These are phyloP conservation scores for Kuraishia capsulata DNA, from an alignment of 805 yeast genomes.

Conservation along the genomic window DNA sequence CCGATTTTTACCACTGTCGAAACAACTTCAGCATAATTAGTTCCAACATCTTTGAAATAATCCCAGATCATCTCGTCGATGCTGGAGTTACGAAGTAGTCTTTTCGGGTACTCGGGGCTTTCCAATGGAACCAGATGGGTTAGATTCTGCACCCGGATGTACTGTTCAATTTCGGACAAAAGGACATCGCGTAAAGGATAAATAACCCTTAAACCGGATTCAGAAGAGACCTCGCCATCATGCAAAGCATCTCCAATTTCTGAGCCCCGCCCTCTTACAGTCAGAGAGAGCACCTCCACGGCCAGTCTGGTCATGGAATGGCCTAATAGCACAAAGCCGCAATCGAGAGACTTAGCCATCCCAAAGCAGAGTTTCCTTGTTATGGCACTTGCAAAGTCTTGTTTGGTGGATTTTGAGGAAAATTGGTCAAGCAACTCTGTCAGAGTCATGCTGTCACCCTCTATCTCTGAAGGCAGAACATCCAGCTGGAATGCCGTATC, in stretches of 20 bases:
- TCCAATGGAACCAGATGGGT: not conserved
- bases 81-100: slow-evolving; percentile 16
- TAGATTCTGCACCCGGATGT: slow-evolving; percentile 33
- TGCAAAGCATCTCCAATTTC: slow-evolving; percentile 44
- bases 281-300: slow-evolving; percentile 64
- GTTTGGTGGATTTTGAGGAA: slow-evolving; percentile 50
- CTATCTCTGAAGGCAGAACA: not conserved
- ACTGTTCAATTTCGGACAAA: slow-evolving; percentile 56
- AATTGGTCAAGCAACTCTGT: slow-evolving; percentile 25
- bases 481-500: slow-evolving; percentile 17
- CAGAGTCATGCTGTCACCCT: not conserved
- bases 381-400: slow-evolving; percentile 49
- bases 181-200: slow-evolving; percentile 74
- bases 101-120: not conserved
- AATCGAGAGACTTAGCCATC: slow-evolving; percentile 33
- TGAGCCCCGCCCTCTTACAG: slow-evolving; percentile 83
- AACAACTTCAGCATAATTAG: slow-evolving; percentile 78
- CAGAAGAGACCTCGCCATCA: slow-evolving; percentile 27
- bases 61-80: slow-evolving; percentile 69
- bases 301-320: slow-evolving; percentile 81
- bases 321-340: slow-evolving; percentile 60
- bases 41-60: slow-evolving; percentile 65
- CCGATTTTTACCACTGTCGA: slow-evolving; percentile 91
- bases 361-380: slow-evolving; percentile 34
- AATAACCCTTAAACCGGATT: slow-evolving; percentile 31